phyloP scores from a whole-genome alignment of 179 eudicot species.

The Corrigiola litoralis region DNA sequence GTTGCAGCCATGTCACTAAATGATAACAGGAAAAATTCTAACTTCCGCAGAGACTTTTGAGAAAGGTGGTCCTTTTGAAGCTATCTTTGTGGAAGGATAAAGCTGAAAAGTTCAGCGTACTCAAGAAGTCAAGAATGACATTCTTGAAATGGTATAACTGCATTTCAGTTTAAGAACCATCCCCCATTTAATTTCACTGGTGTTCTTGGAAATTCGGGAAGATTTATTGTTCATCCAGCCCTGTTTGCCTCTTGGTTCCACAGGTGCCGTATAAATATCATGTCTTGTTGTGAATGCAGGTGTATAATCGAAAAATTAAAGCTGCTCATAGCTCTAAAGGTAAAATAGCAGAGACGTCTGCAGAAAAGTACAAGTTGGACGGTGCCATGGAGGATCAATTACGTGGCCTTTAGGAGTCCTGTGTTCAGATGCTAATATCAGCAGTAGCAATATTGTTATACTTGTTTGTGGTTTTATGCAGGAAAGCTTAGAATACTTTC shows the following conservation, averaged over 20 bases:
- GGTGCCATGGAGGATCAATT: conserved; percentile 11
- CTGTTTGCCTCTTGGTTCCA: too few species aligned
- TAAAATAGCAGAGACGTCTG: not conserved
- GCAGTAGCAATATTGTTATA: not conserved
- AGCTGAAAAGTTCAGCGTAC: conserved; percentile 5
- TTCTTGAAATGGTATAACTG: conserved; percentile 13
- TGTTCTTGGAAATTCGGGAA: not conserved
- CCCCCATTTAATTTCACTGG: not conserved
- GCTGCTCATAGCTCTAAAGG: not conserved
- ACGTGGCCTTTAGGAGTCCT: conserved; percentile 12
- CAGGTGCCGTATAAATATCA: not conserved
- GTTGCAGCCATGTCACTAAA: not conserved
- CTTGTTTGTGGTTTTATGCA: not conserved
- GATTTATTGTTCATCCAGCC: not conserved
- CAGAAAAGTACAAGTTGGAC: not conserved
- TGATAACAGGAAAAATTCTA: not conserved
- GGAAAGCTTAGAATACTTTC: not conserved
- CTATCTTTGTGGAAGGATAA: not conserved
- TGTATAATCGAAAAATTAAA: not conserved
- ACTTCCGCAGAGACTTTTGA: conserved; percentile 7
- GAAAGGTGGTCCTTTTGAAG: conserved; percentile 14
- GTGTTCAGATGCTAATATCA: conserved; percentile 6
- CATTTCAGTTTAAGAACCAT: not conserved
- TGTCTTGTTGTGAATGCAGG: conserved; percentile 3
- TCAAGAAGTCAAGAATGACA: conserved; percentile 17